Base-by-base conservation (phyloP, 2,329 filamentous ascomycete species). In the Thielaviopsis populi region DNA sequence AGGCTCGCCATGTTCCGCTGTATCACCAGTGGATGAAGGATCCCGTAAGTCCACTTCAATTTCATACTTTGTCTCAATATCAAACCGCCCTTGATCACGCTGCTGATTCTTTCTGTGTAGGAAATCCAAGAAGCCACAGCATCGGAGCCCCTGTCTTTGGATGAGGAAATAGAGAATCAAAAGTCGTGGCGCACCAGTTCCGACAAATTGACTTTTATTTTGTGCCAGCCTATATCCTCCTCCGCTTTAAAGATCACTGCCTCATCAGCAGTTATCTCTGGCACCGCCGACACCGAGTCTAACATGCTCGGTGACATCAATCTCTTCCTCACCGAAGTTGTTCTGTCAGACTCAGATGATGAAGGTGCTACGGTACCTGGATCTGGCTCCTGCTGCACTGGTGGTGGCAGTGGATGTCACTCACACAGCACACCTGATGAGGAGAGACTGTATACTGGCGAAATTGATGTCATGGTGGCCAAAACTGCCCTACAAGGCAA, bases 11-110 rank as follows among this genome's bases (percentile, higher is more conserved):
- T 76, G 92, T 97, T 27, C 79, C 80, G 17, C 84, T 80, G 43
- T 96, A 96, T 72, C 89, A 96, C 72, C 76, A 79, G 70, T 97
- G 92, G 92, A 96, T 97, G 91, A 81, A 91, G 77, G 86, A 94
- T 70, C 80, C 86, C 61, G 87, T 82, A 72, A 69, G 73, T 13
- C 46, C n/a, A 37, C n/a, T 13, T 66, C 59, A 43, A 37, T n/a
- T 13, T 6, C 22, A 19, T 42, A 15, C 19, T 37, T 43, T 24
- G 53, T 41, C 27, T 62, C n/a, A 40, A 56, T 53, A 19, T 27
- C 10, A 54, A n/a, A 10, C 7, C 11, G 48, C 3, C 3, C 30
- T 59, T 41, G 61, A 13, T 63, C 59, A 46, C 60, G 22, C 17
- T 56, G 17, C 53, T 56, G n/a, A n/a, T n/a, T 50, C 43, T 27